These are phyloP conservation scores for Ensete ventricosum DNA, from an alignment of 176 grass and related monocot species.

Conservation along the genomic window DNA sequence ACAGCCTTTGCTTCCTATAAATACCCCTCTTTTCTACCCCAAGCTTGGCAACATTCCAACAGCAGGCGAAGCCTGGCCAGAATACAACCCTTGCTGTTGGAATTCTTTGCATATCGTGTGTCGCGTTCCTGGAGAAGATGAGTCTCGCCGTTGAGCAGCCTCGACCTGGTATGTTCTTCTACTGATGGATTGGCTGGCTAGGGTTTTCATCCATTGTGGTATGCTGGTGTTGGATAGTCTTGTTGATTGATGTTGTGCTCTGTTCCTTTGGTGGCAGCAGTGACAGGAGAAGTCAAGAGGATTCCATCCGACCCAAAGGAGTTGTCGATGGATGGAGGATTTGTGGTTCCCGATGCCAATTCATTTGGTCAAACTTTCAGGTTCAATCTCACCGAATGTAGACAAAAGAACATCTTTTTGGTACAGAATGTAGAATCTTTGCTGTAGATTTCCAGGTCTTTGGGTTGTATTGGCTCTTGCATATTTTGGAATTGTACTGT, in stretches of 20 bases:
- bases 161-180: conserved; percentile 32
- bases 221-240: neutral
- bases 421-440: too few relatives aligned
- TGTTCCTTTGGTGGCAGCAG: conserved; percentile 17
- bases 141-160: conserved; percentile 61
- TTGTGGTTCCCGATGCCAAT: conserved; percentile 62
- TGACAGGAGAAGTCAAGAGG: conserved; percentile 25
- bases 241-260: neutral
- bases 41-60: too few relatives aligned
- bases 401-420: too few relatives aligned
- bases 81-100: too few relatives aligned
- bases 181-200: neutral
- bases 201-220: neutral
- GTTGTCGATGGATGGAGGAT: conserved; percentile 31
- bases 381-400: conserved; percentile 8
- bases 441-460: neutral
- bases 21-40: neutral
- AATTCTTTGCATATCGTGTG: neutral
- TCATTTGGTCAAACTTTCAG: conserved; percentile 78
- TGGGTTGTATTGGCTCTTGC: neutral
- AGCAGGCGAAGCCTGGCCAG: too few relatives aligned
- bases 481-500: too few relatives aligned
- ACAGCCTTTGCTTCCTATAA: conserved; percentile 9
- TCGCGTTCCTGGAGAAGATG: conserved; percentile 29
- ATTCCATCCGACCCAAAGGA: too few relatives aligned